Evolutionary conservation across 768 basidiomycete genomes (phyloP).

Genomic region (Trametes meyenii): DNA sequence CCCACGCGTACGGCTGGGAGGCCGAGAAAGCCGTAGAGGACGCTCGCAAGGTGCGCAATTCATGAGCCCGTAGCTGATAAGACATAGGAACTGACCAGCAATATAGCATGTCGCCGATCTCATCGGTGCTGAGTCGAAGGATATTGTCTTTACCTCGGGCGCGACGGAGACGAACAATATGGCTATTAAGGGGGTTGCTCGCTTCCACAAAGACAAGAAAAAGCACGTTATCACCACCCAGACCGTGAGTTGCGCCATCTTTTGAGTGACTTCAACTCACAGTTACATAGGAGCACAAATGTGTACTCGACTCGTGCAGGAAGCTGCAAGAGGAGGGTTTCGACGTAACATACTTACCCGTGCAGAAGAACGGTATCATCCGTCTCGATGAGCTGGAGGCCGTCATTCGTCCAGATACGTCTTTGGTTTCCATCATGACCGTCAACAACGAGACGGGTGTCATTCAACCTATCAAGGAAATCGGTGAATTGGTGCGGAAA

Average conservation of each 20-base stretch:
- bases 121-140: conserved; percentile 93
- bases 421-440: conserved; percentile 95
- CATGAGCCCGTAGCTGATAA: neutral
- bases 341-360: conserved; percentile 97
- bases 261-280: neutral
- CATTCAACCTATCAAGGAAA: conserved; percentile 95
- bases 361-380: conserved; percentile 82
- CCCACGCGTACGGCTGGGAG: conserved; percentile 99
- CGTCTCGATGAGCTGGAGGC: conserved; percentile 77
- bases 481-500: conserved; percentile 82
- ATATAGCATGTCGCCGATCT: conserved; percentile 84
- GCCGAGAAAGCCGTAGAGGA: conserved; percentile 93
- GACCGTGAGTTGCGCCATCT: conserved; percentile 58
- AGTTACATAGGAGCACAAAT: conserved; percentile 88
- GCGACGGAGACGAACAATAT: conserved; percentile 99
- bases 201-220: conserved; percentile 93
- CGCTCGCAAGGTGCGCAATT: conserved; percentile 69
- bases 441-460: conserved; percentile 99
- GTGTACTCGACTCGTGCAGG: conserved; percentile 96
- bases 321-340: conserved; percentile 96
- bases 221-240: conserved; percentile 93
- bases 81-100: neutral
- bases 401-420: conserved; percentile 90
- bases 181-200: conserved; percentile 95
- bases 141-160: conserved; percentile 96